phyloP scores from a whole-genome alignment of 2,329 filamentous ascomycete genomes.

The Xylariaceae sp. region DNA sequence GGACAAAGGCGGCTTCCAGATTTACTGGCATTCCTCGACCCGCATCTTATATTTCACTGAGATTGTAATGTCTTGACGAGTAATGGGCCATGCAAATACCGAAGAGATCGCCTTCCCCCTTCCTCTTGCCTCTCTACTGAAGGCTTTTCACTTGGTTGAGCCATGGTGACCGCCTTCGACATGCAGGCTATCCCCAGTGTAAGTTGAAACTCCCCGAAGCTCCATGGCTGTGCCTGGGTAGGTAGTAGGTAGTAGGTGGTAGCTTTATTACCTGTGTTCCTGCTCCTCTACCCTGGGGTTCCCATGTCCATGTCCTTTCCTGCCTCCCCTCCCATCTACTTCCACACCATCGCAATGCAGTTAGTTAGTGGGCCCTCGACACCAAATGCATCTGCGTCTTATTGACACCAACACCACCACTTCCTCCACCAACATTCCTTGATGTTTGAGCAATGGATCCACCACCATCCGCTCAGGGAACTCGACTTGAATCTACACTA shows the following conservation, averaged over 20 bases:
- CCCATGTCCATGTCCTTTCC: slow-evolving; percentile 6
- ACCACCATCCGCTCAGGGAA: not conserved
- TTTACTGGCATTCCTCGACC: slow-evolving; percentile 23
- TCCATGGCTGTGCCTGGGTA: too few relatives aligned
- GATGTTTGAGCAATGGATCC: not conserved
- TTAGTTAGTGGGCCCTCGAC: slow-evolving; percentile 12
- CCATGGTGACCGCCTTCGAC: slow-evolving; percentile 34
- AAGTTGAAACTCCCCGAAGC: slow-evolving; percentile 32
- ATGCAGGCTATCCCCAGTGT: slow-evolving; percentile 53
- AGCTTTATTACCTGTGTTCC: too few relatives aligned
- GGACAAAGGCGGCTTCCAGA: slow-evolving; percentile 11
- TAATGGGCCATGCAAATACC: slow-evolving; percentile 30
- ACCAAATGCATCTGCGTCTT: slow-evolving; percentile 1
- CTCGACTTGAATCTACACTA: not conserved
- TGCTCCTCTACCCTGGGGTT: too few relatives aligned
- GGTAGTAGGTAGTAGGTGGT: too few relatives aligned
- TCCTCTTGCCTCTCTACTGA: slow-evolving; percentile 27
- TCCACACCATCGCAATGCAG: slow-evolving; percentile 11
- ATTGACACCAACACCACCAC: slow-evolving; percentile 1
- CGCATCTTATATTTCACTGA: slow-evolving; percentile 8
- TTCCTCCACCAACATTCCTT: not conserved
- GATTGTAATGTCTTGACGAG: slow-evolving; percentile 31
- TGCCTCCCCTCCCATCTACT: slow-evolving; percentile 2
- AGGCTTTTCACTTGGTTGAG: slow-evolving; percentile 32
- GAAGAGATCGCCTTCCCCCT: slow-evolving; percentile 23